Conservation (phyloP, 176 grass and related monocot species). For the Cenchrus americanus region DNA sequence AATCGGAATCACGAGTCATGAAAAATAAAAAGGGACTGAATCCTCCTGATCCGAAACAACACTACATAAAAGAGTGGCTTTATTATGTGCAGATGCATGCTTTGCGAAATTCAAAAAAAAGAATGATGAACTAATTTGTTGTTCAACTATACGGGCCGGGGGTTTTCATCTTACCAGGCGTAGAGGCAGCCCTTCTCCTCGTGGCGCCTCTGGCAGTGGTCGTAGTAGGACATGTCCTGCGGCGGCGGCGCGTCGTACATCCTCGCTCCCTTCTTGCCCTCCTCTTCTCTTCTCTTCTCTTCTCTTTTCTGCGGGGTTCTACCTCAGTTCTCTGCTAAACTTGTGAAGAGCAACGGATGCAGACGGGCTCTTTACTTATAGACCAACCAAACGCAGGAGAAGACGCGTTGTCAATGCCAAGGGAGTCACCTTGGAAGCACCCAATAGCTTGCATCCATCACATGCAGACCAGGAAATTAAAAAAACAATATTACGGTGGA, state of each 20-base stretch:
- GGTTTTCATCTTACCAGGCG: constrained; percentile 37
- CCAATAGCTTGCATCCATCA: background rate
- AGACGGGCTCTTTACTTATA: background rate
- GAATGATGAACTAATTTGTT: background rate
- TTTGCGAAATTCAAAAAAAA: background rate
- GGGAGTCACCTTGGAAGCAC: background rate
- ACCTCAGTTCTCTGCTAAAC: background rate
- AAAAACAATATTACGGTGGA: background rate
- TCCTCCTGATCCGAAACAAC: background rate
- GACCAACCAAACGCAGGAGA: too few species aligned
- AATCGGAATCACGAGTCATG: background rate
- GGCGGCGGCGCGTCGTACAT: constrained; percentile 65
- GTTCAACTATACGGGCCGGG: background rate
- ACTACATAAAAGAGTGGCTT: background rate
- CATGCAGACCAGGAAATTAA: background rate
- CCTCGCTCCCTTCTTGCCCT: background rate
- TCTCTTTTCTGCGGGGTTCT: background rate
- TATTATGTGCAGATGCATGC: background rate
- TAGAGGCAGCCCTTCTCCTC: constrained; percentile 76
- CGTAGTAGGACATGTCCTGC: constrained; percentile 67
- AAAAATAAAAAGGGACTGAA: background rate
- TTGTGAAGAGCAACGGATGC: background rate
- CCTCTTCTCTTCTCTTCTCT: background rate
- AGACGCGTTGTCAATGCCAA: constrained; percentile 13
- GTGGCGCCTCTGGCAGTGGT: constrained; percentile 57